Base-by-base conservation (phyloP, 2,329 filamentous ascomycete species). In the Fusarium goolgardi region DNA sequence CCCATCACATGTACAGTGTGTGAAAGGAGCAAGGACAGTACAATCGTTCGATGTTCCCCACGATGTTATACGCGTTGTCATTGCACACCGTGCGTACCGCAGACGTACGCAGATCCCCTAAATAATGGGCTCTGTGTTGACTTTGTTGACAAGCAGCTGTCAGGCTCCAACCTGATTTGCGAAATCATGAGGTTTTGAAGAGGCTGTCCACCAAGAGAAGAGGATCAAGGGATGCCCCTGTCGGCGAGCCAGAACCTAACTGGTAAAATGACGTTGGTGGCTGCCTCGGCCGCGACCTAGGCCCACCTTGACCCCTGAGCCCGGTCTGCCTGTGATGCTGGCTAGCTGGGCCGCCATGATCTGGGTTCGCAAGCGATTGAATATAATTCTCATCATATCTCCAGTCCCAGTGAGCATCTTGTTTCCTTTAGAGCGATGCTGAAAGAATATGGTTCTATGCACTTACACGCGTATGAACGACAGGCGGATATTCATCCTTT, bases 231-330 rank as follows among this genome's bases (percentile, higher is more conserved):
- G 34, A 23, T 35, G 12, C 31, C 67, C 37, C 29, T 56, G 51
- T 59, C 54, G 37, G 54, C 61, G 65, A 68, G 73, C 68, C 46
- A 62, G 41, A 70, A 55, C 50, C 51, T 40, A 51, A 69, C 69
- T 59, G 59, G 63, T 55, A 63, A n/a, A 71, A 66, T 75, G 73
- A 75, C 73, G 72, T 75, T 40, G 53, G 54, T 70, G 71, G 71
- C 71, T 69, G 59, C 61, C 56, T 55, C 47, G 39, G 53, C 39
- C 46, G 50, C 11, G 51, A 50, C 55, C 47, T 21, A 3, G 56
- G 29, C 40, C 59, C 56, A 54, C 58, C 61, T 51, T 60, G 56
- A 69, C 72, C 72, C 71, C 67, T 74, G 59, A 65, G 40, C 67
- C 32, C 32, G 16, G 31, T 32, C 31, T 32, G 32, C 16, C 59